Base-by-base conservation (phyloP, 2,329 filamentous ascomycete genomes). In the Erysiphe pulchra region DNA sequence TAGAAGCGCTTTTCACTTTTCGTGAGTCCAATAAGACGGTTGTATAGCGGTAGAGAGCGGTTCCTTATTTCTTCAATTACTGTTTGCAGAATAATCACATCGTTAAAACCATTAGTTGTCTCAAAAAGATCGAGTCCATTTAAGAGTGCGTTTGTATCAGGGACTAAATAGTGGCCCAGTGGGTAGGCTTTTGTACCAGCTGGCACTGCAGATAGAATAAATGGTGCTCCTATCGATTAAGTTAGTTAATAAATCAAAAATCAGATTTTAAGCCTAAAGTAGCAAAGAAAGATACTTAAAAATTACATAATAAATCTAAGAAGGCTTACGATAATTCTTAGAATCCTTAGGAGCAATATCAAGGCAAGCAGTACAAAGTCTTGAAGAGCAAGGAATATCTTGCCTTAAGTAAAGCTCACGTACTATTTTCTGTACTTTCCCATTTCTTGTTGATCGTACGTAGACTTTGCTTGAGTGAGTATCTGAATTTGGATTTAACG, bases 381-480 rank as follows among this genome's bases (percentile, higher is more conserved):
- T 80, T 24, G 87, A 95, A 32, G 87, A 94, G 65, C 90, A 98
- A 44, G 90, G 87, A 57, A 98, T 95, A 61, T 98, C 90, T 64
- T 87, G 82, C 61, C 90, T 76, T 50, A 98, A 70, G 63, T 98
- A 98, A 51, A 95, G 71, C 66, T 98, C 90, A 56, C 86, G 77
- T 53, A 98, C 90, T 57, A 98, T 92, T 69, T 98, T 98, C 62
- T 95, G 90, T 49, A 95, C 87, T 66, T 94, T 94, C 62, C 90
- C 90, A 62, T 77, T 90, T 63, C 83, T 86, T 42, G 87, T 92
- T 24, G 90, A 94, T 49, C 90, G 75, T 51, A 98, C 82, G 59
- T 92, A 98, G 55, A 92, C 76, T 65, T 95, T 98, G 71, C 80
- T 94, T 31, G 85, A 87, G 52, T 95, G 79, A 58, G 80, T 92